Percentiles rank a stretch among this genome's conserved stretches.
phyloP scores from a whole-genome alignment of 2,329 filamentous ascomycete species.

The Tricladium varicosporioides region DNA sequence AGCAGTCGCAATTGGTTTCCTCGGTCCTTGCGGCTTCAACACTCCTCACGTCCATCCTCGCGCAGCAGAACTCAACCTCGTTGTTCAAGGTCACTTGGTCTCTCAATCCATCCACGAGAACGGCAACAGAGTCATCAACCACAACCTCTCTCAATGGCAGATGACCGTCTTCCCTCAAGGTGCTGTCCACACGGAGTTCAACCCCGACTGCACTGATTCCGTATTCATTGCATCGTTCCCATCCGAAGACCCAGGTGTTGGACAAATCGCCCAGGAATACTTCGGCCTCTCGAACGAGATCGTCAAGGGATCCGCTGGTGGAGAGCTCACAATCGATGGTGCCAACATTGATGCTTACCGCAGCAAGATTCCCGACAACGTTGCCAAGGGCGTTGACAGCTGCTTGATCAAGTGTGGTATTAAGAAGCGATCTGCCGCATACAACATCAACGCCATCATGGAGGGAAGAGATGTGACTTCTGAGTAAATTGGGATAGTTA shows the following conservation, averaged over 20 bases:
- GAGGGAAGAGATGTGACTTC: neutral
- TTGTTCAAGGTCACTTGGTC: slow-evolving; percentile 46
- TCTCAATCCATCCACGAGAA: slow-evolving; percentile 52
- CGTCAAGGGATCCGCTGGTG: slow-evolving; percentile 31
- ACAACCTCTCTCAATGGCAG: slow-evolving; percentile 42
- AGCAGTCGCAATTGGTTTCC: slow-evolving; percentile 48
- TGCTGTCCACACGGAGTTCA: slow-evolving; percentile 53
- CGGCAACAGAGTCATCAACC: slow-evolving; percentile 41
- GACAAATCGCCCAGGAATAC: slow-evolving; percentile 37
- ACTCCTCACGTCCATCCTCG: slow-evolving; percentile 54
- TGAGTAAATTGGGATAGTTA: neutral
- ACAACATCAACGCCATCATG: neutral
- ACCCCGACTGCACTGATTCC: slow-evolving; percentile 50
- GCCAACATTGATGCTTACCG: slow-evolving; percentile 34
- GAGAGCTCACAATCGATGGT: slow-evolving; percentile 30
- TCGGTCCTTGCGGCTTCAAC: slow-evolving; percentile 53
- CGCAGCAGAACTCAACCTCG: slow-evolving; percentile 50
- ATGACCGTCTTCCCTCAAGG: slow-evolving; percentile 55
- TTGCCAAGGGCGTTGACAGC: slow-evolving; percentile 43
- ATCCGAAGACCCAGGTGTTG: slow-evolving; percentile 37
- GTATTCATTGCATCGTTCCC: slow-evolving; percentile 47
- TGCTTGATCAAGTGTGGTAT: slow-evolving; percentile 43
- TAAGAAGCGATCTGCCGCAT: slow-evolving; percentile 22
- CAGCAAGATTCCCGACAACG: slow-evolving; percentile 37
- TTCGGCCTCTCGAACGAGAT: slow-evolving; percentile 36